Conservation (phyloP, 1,284 basidiomycete species). For the Papiliotrema flavescens region DNA sequence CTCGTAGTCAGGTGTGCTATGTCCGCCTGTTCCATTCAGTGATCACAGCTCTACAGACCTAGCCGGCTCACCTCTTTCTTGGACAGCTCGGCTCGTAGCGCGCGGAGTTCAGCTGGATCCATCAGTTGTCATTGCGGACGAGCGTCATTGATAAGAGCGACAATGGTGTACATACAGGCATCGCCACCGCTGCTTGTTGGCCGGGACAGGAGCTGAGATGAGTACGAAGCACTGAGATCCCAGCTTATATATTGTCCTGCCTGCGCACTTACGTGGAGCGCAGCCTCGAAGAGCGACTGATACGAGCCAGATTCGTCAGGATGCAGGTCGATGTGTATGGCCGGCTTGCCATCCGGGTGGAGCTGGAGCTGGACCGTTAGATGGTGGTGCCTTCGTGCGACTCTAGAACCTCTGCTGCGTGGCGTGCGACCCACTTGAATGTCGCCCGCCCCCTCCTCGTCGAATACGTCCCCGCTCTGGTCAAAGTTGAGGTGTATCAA, state of each 20-base stretch:
- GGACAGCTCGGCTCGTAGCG: conserved; percentile 16
- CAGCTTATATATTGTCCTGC: too few relatives aligned
- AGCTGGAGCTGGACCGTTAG: neutral
- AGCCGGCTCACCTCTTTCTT: conserved; percentile 23
- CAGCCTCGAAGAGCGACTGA: conserved; percentile 6
- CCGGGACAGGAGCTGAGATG: too few relatives aligned
- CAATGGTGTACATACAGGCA: neutral
- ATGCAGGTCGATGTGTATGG: neutral
- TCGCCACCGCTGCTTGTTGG: too few relatives aligned
- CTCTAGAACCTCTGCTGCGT: neutral
- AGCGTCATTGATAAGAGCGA: neutral
- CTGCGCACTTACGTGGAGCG: conserved; percentile 10
- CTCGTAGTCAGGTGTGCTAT: conserved; percentile 19
- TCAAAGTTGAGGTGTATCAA: conserved; percentile 20
- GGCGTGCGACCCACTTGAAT: conserved; percentile 14
- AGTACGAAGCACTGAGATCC: too few relatives aligned
- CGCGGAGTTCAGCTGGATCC: conserved; percentile 18
- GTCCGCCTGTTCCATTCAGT: conserved; percentile 9
- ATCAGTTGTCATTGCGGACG: conserved; percentile 9
- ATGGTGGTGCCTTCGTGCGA: neutral
- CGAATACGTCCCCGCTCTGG: conserved; percentile 1
- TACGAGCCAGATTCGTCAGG: neutral
- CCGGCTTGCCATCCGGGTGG: neutral
- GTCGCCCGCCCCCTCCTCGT: neutral
- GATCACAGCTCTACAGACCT: neutral